Evolutionary conservation across 2,329 filamentous ascomycete species (phyloP), one percentile per base, ranked within the genome.

Genomic region (Ophiostoma pallidulum): DNA sequence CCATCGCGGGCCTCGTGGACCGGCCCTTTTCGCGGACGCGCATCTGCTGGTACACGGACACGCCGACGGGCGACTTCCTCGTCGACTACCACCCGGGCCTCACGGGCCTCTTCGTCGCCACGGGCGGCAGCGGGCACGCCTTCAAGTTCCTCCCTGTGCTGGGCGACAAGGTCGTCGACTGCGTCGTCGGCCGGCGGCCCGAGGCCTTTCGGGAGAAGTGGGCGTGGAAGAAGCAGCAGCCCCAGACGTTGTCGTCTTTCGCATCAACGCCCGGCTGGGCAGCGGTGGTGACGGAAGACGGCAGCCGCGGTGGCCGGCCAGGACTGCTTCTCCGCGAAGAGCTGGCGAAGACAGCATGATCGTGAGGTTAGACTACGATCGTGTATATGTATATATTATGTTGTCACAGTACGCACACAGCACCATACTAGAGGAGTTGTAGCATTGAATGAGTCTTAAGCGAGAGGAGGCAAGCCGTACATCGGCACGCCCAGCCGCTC

Each of bases 41-140:
- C 20, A 65, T 87, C 45, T 88, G 84, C 66, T 88, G 84, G 84
- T 88, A 88, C 61, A 79, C 78, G 5, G 84, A 88, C 65, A 88
- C 84, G 56, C 72, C 77, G 8, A 78, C 77, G 16, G 83, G 77
- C 19, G 79, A 88, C 59, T 88, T 85, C 66, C 70, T 88, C 47
- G 71, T 86, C 51, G 77, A 81, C 58, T 80, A 81, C 62, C 82
- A 87, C 57, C 83, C 84, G 0, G 64, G 69, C 14, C 76, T 76
- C 62, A 60, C 70, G 48, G 71, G 73, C 13, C 63, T 82, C 4
- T 82, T 83, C 56, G 57, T 83, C 20, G 77, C 77, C 0, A 80
- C 77, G 0, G 79, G 77, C 3, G 79, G 78, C 45, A 81, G 77
- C 53, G 78, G 79, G 3, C 79, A 83, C 59, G 81, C 65, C 5